Evolutionary conservation across 306 rosid species (phyloP).

Genomic region (Arachis stenosperma): DNA sequence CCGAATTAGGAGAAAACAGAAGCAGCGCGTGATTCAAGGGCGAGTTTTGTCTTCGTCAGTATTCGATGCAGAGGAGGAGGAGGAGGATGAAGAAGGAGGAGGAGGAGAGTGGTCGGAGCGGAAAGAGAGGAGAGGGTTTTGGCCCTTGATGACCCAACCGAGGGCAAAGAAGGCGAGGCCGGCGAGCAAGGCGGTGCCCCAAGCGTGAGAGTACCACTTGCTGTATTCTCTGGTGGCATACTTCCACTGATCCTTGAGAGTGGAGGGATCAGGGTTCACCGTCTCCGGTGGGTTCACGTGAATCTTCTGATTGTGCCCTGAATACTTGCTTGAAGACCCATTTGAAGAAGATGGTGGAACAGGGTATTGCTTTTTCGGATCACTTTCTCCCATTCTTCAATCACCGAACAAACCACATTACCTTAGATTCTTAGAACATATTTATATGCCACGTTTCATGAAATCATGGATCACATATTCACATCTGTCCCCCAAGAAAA

Average conservation of each 20-base stretch:
- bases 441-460: background rate
- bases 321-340: conserved; percentile 30
- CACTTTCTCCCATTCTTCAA: conserved; percentile 41
- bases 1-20: too few relatives aligned
- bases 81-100: background rate
- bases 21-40: background rate
- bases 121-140: conserved; percentile 79
- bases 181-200: conserved; percentile 96
- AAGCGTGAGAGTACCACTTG: conserved; percentile 87
- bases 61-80: conserved; percentile 36
- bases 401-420: background rate
- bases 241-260: conserved; percentile 91
- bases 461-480: too few relatives aligned
- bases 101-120: conserved; percentile 35
- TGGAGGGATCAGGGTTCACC: conserved; percentile 68
- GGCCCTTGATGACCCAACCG: conserved; percentile 92
- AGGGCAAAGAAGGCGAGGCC: conserved; percentile 91
- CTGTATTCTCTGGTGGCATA: conserved; percentile 76
- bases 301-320: conserved; percentile 43
- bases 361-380: conserved; percentile 39
- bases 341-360: conserved; percentile 30
- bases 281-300: conserved; percentile 71
- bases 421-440: too few relatives aligned
- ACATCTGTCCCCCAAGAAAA: too few relatives aligned
- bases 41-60: conserved; percentile 22